Base-by-base conservation (phyloP, 805 yeast species). In the Cyberlindnera samutprakarnensis region DNA sequence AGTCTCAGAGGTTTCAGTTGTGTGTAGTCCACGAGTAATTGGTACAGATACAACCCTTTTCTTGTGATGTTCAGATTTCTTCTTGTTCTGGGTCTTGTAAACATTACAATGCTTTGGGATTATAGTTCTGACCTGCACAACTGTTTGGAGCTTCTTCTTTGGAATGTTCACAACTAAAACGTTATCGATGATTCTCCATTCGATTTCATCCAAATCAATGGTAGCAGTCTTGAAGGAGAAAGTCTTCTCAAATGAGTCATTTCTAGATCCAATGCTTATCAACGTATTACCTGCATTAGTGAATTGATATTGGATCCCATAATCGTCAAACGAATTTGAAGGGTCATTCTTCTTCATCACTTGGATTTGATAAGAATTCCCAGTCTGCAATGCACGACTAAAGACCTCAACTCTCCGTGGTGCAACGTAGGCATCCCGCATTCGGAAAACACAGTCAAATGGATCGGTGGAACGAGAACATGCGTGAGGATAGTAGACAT, bases 91-190 rank as follows among this genome's bases (percentile, higher is more conserved):
- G 33, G 4, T 15, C 5, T 14, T 14, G 14, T n/a, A n/a, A 7
- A 7, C 12, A 24, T n/a, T 13, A 7, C 26, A 11, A 6, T 24
- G 14, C 16, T 13, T 10, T 12, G n/a, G 7, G n/a, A n/a, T n/a
- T n/a, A n/a, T n/a, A 7, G n/a, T n/a, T 12, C 14, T 14, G 9
- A 7, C 4, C 9, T 7, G 12, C 1, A 14, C 14, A 13, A 6
- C 14, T 14, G 21, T 19, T 19, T 7, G 10, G 10, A 8, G 7
- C 21, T 19, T 19, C 22, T 16, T n/a, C 36, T 42, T 43, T 28
- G 52, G 52, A 29, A 49, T 27, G 4, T 24, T 28, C 14, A 49
- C 33, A 5, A 33, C 27, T 31, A 49, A 32, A 3, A 33, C 18
- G 16, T 29, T 31, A n/a, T 23, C 25, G 11, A 20, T n/a, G 4